A percentile compares a stretch with the other conserved stretches of the same genome.
Evolutionary conservation across 306 rosid species (phyloP).

Genomic region (Comarum palustre): DNA sequence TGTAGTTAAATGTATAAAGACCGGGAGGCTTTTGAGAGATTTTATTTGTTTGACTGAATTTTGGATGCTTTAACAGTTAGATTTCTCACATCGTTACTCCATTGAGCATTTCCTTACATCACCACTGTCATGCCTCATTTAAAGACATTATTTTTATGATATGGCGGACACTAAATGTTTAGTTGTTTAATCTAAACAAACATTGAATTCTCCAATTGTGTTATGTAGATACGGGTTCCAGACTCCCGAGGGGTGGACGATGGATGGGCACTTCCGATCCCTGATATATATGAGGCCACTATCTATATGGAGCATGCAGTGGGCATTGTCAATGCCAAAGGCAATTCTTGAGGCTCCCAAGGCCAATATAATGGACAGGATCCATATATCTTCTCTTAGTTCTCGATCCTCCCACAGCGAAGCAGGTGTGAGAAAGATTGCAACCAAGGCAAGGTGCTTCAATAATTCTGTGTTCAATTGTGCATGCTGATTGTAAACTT

Average conservation of each 20-base stretch:
- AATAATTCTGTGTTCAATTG: conserved; percentile 77
- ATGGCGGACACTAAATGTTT: not conserved
- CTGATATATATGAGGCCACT: conserved; percentile 94
- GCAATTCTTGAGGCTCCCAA: conserved; percentile 89
- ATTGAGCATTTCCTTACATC: not conserved
- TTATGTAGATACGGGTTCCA: conserved; percentile 80
- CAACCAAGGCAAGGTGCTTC: conserved; percentile 63
- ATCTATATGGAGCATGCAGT: conserved; percentile 93
- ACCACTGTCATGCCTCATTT: not conserved
- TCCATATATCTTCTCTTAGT: conserved; percentile 58
- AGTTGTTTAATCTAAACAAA: not conserved
- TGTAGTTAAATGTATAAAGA: not conserved
- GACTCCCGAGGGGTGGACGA: conserved; percentile 94
- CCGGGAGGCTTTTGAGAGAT: not conserved
- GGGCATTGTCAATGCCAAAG: conserved; percentile 69
- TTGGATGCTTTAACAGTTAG: not conserved
- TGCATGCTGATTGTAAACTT: conserved; percentile 53
- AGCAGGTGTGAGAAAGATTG: conserved; percentile 69
- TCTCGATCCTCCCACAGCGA: conserved; percentile 53
- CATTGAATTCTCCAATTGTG: not conserved
- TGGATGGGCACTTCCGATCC: conserved; percentile 83
- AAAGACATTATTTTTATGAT: not conserved
- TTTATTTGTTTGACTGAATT: not conserved
- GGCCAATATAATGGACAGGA: conserved; percentile 90
- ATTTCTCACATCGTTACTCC: not conserved